Evolutionary conservation across 225 moss, liverwort and hornwort species (phyloP), one percentile per base, ranked within the genome.

Genomic region (Straminergon stramineum): DNA sequence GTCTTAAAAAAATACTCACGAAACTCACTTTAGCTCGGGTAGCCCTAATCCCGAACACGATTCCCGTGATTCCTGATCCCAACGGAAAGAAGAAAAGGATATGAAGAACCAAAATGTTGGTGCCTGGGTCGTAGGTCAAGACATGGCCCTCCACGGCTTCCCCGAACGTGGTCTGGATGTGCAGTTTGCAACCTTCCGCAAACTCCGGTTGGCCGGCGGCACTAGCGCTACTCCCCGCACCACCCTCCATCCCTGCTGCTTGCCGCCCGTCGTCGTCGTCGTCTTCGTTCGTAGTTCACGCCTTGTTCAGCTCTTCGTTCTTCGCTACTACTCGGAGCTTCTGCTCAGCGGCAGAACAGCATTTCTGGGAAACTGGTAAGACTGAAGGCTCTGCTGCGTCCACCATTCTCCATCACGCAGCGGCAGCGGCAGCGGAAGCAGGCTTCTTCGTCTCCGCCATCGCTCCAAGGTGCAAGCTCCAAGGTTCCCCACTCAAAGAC

Each of bases 141-240:
- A 99, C 98, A 89, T 95, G 95, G 51, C 97, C 98, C 90, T 96
- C 97, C 80, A 99, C 94, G 91, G 95, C 95, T 91, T 99, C 98
- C 68, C 98, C 98, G 82, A 99, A 92, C 74, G 96, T 97, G 55
- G 98, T 99, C 93, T 95, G 96, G 94, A 99, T 97, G 91, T 93
- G 94, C 92, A 99, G 92, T 79, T 93, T 96, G 92, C 95, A 95
- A 35, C 98, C 98, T 64, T 96, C 98, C 69, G 89, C 93, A 77
- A 95, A 97, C 90, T 96, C 95, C 83, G 88, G 58, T 67, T 75
- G 89, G 82, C 95, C 94, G 86, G 93, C 91, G 85, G 92, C 91
- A 85, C 95, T 94, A 58, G 76, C 43, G 64, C 86, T 86, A 53
- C 73, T 86, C 63, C 81, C 89, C 75, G 91, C 95, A 71, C 93